Base-by-base conservation (phyloP, 768 basidiomycete species). In the Hydnomerulius pinastri region DNA sequence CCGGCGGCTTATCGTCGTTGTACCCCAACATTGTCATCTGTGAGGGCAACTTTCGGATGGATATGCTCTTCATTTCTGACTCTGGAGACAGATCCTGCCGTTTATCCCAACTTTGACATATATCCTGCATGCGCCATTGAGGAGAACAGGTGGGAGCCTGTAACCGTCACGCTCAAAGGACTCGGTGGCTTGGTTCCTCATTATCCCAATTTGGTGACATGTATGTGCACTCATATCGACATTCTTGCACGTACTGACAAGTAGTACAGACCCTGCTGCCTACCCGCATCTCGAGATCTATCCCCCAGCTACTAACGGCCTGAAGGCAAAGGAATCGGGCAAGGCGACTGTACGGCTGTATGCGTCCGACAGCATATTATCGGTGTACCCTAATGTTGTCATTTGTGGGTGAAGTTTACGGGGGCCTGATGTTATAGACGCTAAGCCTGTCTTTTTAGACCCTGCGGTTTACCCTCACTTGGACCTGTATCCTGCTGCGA, bases 261-360 rank as follows among this genome's bases (percentile, higher is more conserved):
- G 9, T 11, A 18, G 12, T 10, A 29, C 43, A 77, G 77, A 76
- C 60, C 70, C 66, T 3, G 49, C 67, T 1, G 62, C 63, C 20
- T 80, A 78, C 53, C 76, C 78, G 8, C 59, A 71, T 57, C 55
- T 79, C 29, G 67, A 70, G 23, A 46, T 77, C 17, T 77, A 78
- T 58, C 75, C 75, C n/a, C 6, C 57, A 3, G 33, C 37, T 15
- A 6, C 21, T 2, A 42, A 28, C 6, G 15, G 25, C n/a, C 7
- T 18, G 4, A 12, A 43, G 10, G 33, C 3, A 13, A 37, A 41
- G 13, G 25, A 3, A 5, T 25, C 24, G 17, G 41, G 10, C 24
- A 36, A 7, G 18, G 9, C n/a, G 6, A 17, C 46, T 30, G 24
- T 35, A 17, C 41, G n/a, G 10, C 28, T 23, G 20, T 21, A 39